Evolutionary conservation across 2,329 filamentous ascomycete species (phyloP), one percentile per base, ranked within the genome.

Genomic region (Trichoderma gracile): DNA sequence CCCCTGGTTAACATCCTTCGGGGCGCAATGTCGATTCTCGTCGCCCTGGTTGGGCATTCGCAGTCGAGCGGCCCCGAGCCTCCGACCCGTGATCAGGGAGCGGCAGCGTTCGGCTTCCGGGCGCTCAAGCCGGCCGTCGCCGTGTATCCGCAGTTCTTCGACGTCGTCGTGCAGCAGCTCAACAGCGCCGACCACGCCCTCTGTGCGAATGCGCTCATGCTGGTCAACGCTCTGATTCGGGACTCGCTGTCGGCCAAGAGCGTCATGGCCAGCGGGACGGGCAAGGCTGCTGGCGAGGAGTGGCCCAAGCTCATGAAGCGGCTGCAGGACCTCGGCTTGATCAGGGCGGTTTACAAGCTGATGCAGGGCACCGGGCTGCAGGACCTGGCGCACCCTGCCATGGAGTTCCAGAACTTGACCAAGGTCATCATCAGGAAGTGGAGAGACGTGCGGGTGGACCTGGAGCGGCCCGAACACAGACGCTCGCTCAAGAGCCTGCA

Each of bases 291-390:
- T 33, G 73, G 72, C 10, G 88, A 91, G 66, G 94, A 98, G 71
- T 98, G 95, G 93, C 91, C 93, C 55, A 95, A 91, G 71, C 96
- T 98, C 72, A 93, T 99, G 76, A 97, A 97, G 80, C 85, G 89
- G 68, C 78, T 99, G 69, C 95, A 98, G 76, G 94, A 98, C 77
- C 79, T 98, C 33, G 95, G 94, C 0, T 86, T 98, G 45, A 96
- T 98, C 69, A 92, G 92, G 76, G 91, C 92, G 10, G 94, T 97
- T 15, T 97, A 93, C 76, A 86, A 87, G 68, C 85, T 99, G 64
- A 97, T 98, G 93, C 93, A 97, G 78, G 93, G 93, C 72, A 94
- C 92, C 30, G 89, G 93, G 2, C 81, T 98, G 68, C 92, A 96
- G 71, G 95, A 99, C 76, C 81, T 97, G 62, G 92, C 93, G 12